phyloP scores from a whole-genome alignment of 2,329 filamentous ascomycete species.

The Trichoderma asperellum region DNA sequence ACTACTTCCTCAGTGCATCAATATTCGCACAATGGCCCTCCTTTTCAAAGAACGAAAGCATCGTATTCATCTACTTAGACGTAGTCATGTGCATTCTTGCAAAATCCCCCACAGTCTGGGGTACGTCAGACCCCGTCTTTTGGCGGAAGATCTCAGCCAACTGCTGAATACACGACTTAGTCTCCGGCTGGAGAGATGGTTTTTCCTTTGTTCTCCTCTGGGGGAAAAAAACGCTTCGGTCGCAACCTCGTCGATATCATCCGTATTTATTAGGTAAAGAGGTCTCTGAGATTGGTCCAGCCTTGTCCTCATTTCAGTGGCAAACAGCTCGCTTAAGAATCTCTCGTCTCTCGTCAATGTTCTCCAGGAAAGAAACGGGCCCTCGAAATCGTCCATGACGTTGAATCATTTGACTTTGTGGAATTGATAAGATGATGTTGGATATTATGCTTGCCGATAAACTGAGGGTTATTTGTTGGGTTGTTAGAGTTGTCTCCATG shows the following conservation, averaged over 20 bases:
- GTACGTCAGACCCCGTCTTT: background rate
- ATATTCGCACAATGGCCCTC: background rate
- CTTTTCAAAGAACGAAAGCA: constrained; percentile 5
- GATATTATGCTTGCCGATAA: constrained; percentile 15
- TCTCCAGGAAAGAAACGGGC: background rate
- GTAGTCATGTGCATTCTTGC: background rate
- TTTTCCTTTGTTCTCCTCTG: background rate
- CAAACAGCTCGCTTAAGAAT: background rate
- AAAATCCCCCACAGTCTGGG: background rate
- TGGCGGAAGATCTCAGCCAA: background rate
- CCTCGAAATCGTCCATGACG: background rate
- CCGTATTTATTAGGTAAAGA: background rate
- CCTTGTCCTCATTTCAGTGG: background rate
- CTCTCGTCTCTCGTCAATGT: background rate
- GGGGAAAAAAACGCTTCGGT: background rate
- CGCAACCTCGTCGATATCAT: background rate
- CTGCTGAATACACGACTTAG: background rate
- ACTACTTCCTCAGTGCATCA: background rate
- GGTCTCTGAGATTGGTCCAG: background rate
- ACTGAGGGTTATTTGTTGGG: constrained; percentile 1
- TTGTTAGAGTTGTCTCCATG: background rate
- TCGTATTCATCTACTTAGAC: constrained; percentile 12
- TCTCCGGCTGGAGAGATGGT: background rate
- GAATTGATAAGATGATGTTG: constrained; percentile 2
- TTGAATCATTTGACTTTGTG: background rate